Conservation (phyloP, 257 asterid species). For the Ballota nigra region DNA sequence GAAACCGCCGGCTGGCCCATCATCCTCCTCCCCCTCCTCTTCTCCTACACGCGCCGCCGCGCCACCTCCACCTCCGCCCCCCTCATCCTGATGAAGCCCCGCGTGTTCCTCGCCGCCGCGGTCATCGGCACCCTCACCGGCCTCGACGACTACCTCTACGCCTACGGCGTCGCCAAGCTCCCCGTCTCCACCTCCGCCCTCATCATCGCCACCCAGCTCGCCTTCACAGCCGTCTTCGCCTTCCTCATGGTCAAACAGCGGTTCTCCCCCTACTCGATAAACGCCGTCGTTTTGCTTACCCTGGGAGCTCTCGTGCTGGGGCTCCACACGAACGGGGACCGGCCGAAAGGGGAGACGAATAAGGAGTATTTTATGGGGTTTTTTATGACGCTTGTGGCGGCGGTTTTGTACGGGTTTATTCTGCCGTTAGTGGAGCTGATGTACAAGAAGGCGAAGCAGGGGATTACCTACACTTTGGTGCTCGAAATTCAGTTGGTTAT, state of each 20-base stretch:
- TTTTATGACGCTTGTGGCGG: constrained; percentile 41
- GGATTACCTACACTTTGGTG: constrained; percentile 22
- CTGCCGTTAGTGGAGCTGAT: constrained; percentile 42
- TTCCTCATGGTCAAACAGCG: constrained; percentile 37
- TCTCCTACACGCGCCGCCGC: constrained; percentile 33
- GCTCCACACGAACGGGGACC: constrained; percentile 35
- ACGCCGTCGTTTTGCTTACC: constrained; percentile 43
- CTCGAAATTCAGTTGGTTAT: constrained; percentile 43
- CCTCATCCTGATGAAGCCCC: constrained; percentile 28
- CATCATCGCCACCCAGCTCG: constrained; percentile 42
- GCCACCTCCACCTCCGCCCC: neutral
- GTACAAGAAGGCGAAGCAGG: constrained; percentile 32
- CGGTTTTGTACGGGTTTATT: constrained; percentile 38
- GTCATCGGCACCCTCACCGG: constrained; percentile 38
- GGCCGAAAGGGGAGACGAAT: constrained; percentile 43
- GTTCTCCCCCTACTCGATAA: constrained; percentile 42
- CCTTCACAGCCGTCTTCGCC: constrained; percentile 43
- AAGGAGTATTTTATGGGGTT: constrained; percentile 31
- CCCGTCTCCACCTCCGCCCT: constrained; percentile 48
- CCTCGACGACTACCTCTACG: constrained; percentile 42
- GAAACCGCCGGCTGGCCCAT: constrained; percentile 41
- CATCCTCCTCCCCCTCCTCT: constrained; percentile 38
- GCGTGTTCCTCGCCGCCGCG: constrained; percentile 27
- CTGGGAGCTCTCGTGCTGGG: constrained; percentile 42
- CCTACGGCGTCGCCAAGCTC: constrained; percentile 37